Base-by-base conservation (phyloP, 139 green algal genomes). In the Desmodesmus armatus region DNA sequence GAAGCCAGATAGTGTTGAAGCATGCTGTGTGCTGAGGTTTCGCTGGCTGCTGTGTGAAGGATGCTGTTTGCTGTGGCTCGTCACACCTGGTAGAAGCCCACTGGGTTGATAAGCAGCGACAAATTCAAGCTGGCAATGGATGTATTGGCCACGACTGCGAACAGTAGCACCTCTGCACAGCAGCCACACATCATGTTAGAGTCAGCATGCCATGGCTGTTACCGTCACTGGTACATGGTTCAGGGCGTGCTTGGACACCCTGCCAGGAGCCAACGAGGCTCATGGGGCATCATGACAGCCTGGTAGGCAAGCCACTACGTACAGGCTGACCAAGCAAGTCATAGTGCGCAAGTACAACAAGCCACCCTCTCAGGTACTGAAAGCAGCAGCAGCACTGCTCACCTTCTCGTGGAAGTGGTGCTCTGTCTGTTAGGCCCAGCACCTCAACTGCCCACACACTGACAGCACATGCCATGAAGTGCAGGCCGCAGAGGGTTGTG, bases 1-100 rank as follows among this genome's bases (percentile, higher is more conserved):
- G 9, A 72, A 13, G 27, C 17, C 23, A 21, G 25, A 9, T 13
- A 40, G 63, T 21, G 13, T 72, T 72, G 63, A 21, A 13, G 63
- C 63, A 33, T 72, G 9, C 9, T 72, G 27, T 21, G n/a, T 21
- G n/a, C 53, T n/a, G 23, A 33, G 25, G 63, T 21, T 72, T 33
- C 13, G 27, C 63, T 72, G n/a, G 37, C 39, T 77, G 37, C 69
- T 37, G 11, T 29, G 5, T 35, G 35, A 13, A 33, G 19, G 17
- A 77, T 78, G 35, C 71, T 40, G 15, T 6, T 58, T 29, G 27
- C 21, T 41, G 71, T 55, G 35, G 19, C 37, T 39, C 63, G 2
- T 23, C 77, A 39, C 65, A 93, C 89, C 86, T 95, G 92, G 65
- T 95, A 96, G 73, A 95, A 94, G 4, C 89, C 90, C 0, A 95